Percentiles rank a stretch among this genome's conserved stretches.
Evolutionary conservation across 83 land plant species (phyloP).

Genomic region (Diphasiastrum complanatum): DNA sequence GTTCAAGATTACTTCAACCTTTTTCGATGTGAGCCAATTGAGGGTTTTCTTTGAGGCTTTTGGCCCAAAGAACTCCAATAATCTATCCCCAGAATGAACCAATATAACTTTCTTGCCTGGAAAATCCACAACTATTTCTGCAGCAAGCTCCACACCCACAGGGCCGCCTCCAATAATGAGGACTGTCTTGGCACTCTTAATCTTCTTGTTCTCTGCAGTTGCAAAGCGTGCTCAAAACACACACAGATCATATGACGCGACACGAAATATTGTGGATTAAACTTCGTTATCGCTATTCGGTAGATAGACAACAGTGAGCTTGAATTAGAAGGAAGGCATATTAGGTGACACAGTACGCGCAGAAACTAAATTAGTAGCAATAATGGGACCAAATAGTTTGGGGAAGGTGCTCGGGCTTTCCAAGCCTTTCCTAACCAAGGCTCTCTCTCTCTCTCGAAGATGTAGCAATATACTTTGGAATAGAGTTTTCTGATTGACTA

Average conservation of each 20-base stretch:
- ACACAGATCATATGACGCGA: background rate
- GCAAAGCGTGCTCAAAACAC: background rate
- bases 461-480: no score
- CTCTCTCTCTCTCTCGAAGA: no score
- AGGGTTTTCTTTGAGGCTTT: conserved; percentile 62
- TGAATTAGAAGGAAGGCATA: no score
- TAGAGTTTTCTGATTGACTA: no score
- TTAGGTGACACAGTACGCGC: no score
- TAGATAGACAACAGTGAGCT: no score
- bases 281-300: no score
- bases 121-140: conserved; percentile 71
- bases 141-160: conserved; percentile 83
- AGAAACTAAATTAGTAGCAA: no score
- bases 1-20: conserved; percentile 57
- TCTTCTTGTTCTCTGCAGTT: conserved; percentile 46
- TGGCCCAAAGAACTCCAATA: conserved; percentile 64
- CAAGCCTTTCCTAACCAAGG: no score
- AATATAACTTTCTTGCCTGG: conserved; percentile 74
- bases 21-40: conserved; percentile 60
- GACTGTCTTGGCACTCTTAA: conserved; percentile 46
- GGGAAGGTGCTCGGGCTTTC: no score
- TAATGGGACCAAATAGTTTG: no score
- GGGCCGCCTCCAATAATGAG: conserved; percentile 91
- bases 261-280: no score
- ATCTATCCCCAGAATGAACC: conserved; percentile 57